phyloP scores from a whole-genome alignment of 768 basidiomycete species.

The Piloderma croceum region DNA sequence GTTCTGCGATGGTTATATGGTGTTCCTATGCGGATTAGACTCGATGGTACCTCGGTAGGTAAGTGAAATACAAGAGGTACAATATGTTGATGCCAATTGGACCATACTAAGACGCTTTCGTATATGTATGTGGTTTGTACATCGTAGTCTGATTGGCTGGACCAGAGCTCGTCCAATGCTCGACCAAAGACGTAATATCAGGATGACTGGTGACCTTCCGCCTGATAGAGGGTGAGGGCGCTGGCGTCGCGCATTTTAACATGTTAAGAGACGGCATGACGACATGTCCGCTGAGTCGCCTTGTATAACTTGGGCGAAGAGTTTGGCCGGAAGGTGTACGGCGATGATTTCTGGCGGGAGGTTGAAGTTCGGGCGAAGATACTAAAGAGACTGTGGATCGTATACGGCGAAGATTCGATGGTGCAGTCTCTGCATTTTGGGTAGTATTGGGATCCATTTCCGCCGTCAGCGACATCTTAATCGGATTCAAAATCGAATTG shows the following conservation, averaged over 20 bases:
- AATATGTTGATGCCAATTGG: not conserved
- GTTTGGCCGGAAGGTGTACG: not conserved
- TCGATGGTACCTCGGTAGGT: not conserved
- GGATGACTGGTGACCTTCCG: constrained; percentile 44
- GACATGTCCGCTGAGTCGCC: no score
- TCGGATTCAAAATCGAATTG: constrained; percentile 16
- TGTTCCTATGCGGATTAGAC: not conserved
- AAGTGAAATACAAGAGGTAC: not conserved
- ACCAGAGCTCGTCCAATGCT: constrained; percentile 51
- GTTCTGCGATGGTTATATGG: no score
- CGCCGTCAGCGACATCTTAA: constrained; percentile 7
- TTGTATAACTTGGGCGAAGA: constrained; percentile 3
- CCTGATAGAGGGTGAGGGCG: constrained; percentile 46
- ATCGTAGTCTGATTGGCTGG: constrained; percentile 55
- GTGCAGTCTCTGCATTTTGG: constrained; percentile 18
- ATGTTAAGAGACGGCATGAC: constrained; percentile 22
- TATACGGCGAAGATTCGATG: no score
- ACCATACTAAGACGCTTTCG: not conserved
- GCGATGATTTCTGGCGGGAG: constrained; percentile 8
- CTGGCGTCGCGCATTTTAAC: constrained; percentile 31
- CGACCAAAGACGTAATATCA: constrained; percentile 52
- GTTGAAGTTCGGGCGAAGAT: constrained; percentile 19
- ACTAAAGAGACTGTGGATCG: no score
- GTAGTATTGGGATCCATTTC: constrained; percentile 7
- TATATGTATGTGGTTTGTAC: constrained; percentile 30